Evolutionary conservation across 2,329 filamentous ascomycete species (phyloP).

Genomic region (Capronia americana): DNA sequence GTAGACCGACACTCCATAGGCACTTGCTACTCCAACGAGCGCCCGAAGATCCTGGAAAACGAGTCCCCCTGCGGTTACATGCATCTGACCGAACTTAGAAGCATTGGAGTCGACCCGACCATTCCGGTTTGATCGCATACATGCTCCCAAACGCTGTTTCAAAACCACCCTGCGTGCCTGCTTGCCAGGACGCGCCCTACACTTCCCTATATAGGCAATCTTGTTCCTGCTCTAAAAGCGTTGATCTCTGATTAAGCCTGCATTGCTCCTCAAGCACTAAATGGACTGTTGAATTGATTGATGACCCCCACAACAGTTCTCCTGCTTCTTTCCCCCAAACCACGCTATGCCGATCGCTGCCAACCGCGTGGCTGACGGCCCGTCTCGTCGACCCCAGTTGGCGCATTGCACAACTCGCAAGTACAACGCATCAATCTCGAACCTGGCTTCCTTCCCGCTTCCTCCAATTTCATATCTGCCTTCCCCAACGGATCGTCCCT

Average conservation of each 20-base stretch:
- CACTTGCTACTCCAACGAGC: background rate
- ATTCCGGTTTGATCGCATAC: background rate
- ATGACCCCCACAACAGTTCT: background rate
- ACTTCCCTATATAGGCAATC: background rate
- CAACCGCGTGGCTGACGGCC: slow-evolving; percentile 1
- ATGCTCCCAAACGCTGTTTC: background rate
- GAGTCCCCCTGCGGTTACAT: background rate
- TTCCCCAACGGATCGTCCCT: slow-evolving; percentile 10
- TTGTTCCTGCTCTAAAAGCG: background rate
- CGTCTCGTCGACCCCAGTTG: background rate
- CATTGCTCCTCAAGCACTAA: background rate
- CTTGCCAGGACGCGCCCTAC: background rate
- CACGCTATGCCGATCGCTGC: background rate
- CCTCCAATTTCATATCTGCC: background rate
- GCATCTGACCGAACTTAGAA: background rate
- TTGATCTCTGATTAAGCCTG: background rate
- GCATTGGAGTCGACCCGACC: too few species aligned
- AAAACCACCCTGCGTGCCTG: background rate
- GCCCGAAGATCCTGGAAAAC: background rate
- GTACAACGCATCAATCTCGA: background rate
- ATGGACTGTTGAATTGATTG: background rate
- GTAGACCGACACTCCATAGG: background rate
- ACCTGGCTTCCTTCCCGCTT: background rate
- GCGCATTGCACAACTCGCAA: background rate
- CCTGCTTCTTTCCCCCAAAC: background rate